These are phyloP conservation scores for Calcarisporium arbuscula DNA, from an alignment of 2,329 filamentous ascomycete species.

Conservation along the genomic window DNA sequence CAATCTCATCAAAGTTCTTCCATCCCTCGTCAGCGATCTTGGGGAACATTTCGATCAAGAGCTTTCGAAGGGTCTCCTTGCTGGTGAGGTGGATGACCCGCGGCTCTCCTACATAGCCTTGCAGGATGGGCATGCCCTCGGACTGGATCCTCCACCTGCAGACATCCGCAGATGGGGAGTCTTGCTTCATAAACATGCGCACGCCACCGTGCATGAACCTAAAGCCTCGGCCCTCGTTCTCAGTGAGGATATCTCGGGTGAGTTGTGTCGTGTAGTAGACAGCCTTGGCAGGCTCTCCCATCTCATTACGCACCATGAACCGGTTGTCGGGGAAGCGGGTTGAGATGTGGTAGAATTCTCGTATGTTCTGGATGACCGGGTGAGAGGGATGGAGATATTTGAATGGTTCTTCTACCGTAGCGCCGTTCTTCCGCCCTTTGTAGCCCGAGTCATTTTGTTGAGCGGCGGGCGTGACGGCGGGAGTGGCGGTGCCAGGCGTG, in stretches of 20 bases:
- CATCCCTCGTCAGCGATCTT: slow-evolving; percentile 71
- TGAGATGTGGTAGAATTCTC: slow-evolving; percentile 78
- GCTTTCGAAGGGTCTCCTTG: slow-evolving; percentile 71
- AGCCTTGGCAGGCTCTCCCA: slow-evolving; percentile 81
- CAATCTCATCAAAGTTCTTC: slow-evolving; percentile 78
- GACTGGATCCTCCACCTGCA: slow-evolving; percentile 95
- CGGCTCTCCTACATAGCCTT: slow-evolving; percentile 78
- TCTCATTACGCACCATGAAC: slow-evolving; percentile 93
- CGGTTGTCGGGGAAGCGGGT: slow-evolving; percentile 79
- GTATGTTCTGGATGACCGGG: slow-evolving; percentile 69
- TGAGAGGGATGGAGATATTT: slow-evolving; percentile 77
- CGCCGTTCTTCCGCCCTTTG: slow-evolving; percentile 40
- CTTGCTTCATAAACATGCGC: slow-evolving; percentile 99
- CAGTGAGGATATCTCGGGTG: slow-evolving; percentile 74
- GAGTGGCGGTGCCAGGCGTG: slow-evolving; percentile 3
- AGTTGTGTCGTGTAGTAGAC: slow-evolving; percentile 93
- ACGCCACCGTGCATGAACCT: slow-evolving; percentile 96
- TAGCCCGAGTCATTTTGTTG: slow-evolving; percentile 20
- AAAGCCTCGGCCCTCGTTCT: slow-evolving; percentile 85
- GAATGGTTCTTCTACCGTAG: slow-evolving; percentile 86
- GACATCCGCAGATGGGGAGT: slow-evolving; percentile 77
- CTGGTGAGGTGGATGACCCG: slow-evolving; percentile 70
- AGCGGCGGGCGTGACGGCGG: slow-evolving; percentile 14
- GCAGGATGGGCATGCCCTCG: slow-evolving; percentile 85
- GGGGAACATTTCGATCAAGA: slow-evolving; percentile 96